phyloP scores from a whole-genome alignment of 176 grass and related monocot species.

The Tillandsia fasciculata region DNA sequence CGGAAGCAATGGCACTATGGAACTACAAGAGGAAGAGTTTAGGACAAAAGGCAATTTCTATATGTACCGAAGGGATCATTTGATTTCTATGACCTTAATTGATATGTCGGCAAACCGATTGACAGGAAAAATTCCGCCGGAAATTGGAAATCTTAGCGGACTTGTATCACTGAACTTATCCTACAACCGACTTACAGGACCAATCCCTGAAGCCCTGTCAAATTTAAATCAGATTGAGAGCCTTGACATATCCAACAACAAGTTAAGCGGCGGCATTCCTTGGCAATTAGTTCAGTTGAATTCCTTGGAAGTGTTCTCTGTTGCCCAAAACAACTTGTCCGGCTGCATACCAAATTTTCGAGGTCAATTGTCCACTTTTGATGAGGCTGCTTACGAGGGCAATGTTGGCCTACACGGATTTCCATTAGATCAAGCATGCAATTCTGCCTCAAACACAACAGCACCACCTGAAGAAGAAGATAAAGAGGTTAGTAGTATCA shows the following conservation, averaged over 20 bases:
- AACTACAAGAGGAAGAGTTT: no score
- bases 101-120: constrained; percentile 21
- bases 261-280: neutral
- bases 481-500: neutral
- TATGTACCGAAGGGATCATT: neutral
- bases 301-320: no score
- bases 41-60: no score
- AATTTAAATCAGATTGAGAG: constrained; percentile 13
- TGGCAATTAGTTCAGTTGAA: no score
- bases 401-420: constrained; percentile 9
- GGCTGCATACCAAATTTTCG: constrained; percentile 16
- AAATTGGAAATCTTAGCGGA: constrained; percentile 10
- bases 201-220: constrained; percentile 10
- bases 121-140: constrained; percentile 9
- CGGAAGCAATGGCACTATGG: no score
- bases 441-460: neutral
- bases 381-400: constrained; percentile 2
- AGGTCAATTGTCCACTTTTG: constrained; percentile 17
- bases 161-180: constrained; percentile 24
- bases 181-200: constrained; percentile 3
- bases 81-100: neutral
- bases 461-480: neutral
- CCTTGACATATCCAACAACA: constrained; percentile 26
- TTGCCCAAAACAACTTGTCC: constrained; percentile 21
- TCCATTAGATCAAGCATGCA: neutral